Evolutionary conservation across 2,329 filamentous ascomycete species (phyloP), one percentile per base, ranked within the genome.

Genomic region (Lasiodiplodia citricola): DNA sequence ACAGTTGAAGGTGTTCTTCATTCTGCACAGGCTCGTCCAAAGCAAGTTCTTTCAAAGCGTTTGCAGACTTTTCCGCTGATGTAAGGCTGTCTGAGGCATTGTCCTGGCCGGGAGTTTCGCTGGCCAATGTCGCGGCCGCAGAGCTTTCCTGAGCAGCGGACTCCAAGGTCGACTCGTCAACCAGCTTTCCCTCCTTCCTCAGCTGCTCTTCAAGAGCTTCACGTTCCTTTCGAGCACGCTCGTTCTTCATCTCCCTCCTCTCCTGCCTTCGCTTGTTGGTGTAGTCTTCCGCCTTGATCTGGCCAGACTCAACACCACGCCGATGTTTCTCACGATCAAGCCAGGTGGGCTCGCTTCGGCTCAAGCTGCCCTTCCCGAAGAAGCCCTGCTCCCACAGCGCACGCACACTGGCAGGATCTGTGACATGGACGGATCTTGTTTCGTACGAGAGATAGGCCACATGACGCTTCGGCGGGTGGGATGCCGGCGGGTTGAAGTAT

Each of bases 311-410:
- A 16, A 57, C 23, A 13, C 92, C 92, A 69, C 86, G 86, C 63
- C 91, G 87, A 35, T 91, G 89, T 79, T 92, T 91, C 80, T 97
- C 93, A 71, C 92, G 87, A 72, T 92, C 92, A 63, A 97, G 80
- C 96, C 96, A 99, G 73, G 90, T 96, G 3, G 95, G 95, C 79
- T 99, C 95, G 84, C 94, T 97, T 74, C 96, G 89, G 82, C 94
- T 97, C 69, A 98, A 83, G 74, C 85, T 95, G 55, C 96, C 96
- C 80, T 97, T 97, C 58, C 96, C 96, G 80, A 95, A 99, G 81
- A 99, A 99, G 5, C 96, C 96, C 82, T 96, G 93, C 80, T 97
- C 92, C 96, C 96, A 99, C 28, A 99, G 81, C 1, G 91, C 93
- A 67, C 91, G 87, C 71, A 96, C 90, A 3, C 93, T 90, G 67